phyloP scores from a whole-genome alignment of 768 basidiomycete species.

The Termitomyces sp. region DNA sequence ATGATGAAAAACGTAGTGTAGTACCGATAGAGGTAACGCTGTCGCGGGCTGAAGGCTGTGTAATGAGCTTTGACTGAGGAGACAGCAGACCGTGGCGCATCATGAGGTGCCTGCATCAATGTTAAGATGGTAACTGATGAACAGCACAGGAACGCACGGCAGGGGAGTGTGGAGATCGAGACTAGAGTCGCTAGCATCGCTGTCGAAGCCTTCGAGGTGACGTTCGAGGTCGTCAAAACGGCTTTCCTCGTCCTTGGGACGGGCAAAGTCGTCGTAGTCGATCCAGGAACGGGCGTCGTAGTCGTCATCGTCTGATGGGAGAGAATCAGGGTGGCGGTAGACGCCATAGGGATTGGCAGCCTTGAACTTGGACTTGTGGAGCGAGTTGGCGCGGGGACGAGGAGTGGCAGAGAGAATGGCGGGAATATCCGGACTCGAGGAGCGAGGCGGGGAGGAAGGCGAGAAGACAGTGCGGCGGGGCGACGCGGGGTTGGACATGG shows the following conservation, averaged over 20 bases:
- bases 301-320: slow-evolving; percentile 14
- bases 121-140: slow-evolving; percentile 1
- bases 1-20: background rate
- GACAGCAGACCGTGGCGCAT: slow-evolving; percentile 62
- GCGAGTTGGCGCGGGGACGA: slow-evolving; percentile 8
- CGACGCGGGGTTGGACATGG: slow-evolving; percentile 35
- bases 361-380: background rate
- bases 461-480: slow-evolving; percentile 38
- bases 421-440: slow-evolving; percentile 22
- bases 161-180: slow-evolving; percentile 65
- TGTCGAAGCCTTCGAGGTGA: slow-evolving; percentile 20
- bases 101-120: slow-evolving; percentile 50
- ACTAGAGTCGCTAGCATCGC: slow-evolving; percentile 48
- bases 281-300: slow-evolving; percentile 19
- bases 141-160: slow-evolving; percentile 42
- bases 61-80: slow-evolving; percentile 55
- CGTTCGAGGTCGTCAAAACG: slow-evolving; percentile 15
- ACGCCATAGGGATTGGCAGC: background rate
- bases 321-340: background rate
- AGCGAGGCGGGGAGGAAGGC: background rate
- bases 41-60: slow-evolving; percentile 3
- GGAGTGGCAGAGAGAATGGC: slow-evolving; percentile 20
- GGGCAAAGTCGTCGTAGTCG: slow-evolving; percentile 17
- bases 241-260: slow-evolving; percentile 16
- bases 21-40: slow-evolving; percentile 30